Base-by-base conservation (phyloP, 805 yeast genomes). In the Hanseniaspora lachancei region DNA sequence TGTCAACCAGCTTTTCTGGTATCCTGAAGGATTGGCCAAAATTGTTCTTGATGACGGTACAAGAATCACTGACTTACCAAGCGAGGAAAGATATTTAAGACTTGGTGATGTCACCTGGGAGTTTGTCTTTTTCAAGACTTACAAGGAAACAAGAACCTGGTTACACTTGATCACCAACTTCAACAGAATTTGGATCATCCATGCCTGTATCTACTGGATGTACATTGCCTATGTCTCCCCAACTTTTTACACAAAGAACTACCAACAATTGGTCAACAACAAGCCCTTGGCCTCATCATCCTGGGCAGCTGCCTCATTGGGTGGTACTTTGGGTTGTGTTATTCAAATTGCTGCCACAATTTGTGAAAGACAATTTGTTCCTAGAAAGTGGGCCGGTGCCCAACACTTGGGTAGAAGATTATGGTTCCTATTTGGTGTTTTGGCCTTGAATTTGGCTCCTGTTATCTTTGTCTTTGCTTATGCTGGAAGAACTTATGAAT, bases 371-470 rank as follows among this genome's bases (percentile, higher is more conserved):
- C 75, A 82, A 68, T 93, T 89, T 65, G 97, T 93, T 59, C 98
- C 98, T 62, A 84, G 97, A 73, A 80, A 84, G 63, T 93, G 97
- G 97, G 95, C 97, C 38, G 98, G 99, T 72, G 97, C 97, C 70
- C 97, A 91, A 74, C 96, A 86, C 70, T 78, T 93, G 67, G 74
- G 88, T 40, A 87, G 96, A 73, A 84, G 98, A 69, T 76, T 93
- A 64, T 67, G 82, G 75, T 84, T 89, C 68, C 71, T 91, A 68
- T 62, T 83, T 55, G 61, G 79, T 53, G 79, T 89, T 62, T 74
- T 89, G 57, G 75, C 74, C 54, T 64, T 82, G 60, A 93, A 91
- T 71, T 74, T 91, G 66, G 95, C 83, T 62, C 95, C 97, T 40
- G 80, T 87, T 35, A 80, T 87, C 56, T 93, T 86, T 66, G 82